Base-by-base conservation (phyloP, 129 eudicot species). In the Ambrosia artemisiifolia region DNA sequence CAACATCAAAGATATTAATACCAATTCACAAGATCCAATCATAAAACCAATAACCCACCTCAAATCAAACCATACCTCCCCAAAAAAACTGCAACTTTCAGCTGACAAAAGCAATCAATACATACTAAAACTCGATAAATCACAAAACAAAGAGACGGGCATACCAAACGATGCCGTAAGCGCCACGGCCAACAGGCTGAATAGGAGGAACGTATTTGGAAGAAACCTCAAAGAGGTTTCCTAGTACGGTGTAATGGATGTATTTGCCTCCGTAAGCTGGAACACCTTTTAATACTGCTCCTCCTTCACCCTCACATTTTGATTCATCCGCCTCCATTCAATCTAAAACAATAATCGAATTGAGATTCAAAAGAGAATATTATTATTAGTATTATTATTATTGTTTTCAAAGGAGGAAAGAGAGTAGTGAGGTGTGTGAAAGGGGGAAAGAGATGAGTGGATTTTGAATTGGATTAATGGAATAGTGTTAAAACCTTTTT, bases 201-300 rank as follows among this genome's bases (percentile, higher is more conserved):
- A 62, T 62, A 0, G 47, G 67, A n/a, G 67, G 67, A 62, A 62
- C 67, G 11, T 35, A 62, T 4, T 33, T 62, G 13, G 47, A 62
- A 34, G 67, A 62, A 62, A 62, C 67, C 47, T 62, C 67, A n/a
- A 33, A 62, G 14, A 62, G 67, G 67, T 62, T 62, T 14, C 47
- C 67, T 20, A 61, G 44, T 14, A 61, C 67, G 20, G 38, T 59
- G 65, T 59, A 59, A 32, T 59, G 65, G 10, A 32, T 59, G 18
- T 59, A 59, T 32, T 59, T 59, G 65, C 65, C 65, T 17, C 65
- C 65, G 65, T 59, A 59, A 6, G 65, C 65, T 40, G 65, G 65
- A 30, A 59, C 65, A 11, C 65, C 65, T 59, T 59, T 59, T 36
- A 59, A 11, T 10, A 59, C 65, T 12, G 17, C 65, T 32, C 65